Base-by-base conservation (phyloP, 768 basidiomycete species). In the Tephrocybe sp. region DNA sequence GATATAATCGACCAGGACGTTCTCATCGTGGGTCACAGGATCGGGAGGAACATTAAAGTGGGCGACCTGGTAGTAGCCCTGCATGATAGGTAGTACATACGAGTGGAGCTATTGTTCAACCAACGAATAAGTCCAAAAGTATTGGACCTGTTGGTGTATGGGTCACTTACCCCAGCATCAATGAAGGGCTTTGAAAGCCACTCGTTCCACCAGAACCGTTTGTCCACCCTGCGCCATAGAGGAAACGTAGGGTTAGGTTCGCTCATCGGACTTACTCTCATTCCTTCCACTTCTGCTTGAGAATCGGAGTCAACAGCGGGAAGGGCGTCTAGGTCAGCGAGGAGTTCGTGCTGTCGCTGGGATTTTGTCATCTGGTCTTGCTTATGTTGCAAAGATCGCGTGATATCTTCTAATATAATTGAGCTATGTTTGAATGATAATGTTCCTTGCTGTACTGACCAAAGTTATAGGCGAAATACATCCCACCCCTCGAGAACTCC, bases 151-250 rank as follows among this genome's bases (percentile, higher is more conserved):
- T 44, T n/a, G 7, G 36, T 13, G 24, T 45, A 30, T 15, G 27
- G 13, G n/a, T n/a, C n/a, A 68, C 80, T 50, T 69, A 93, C 92
- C 18, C 94, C 93, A 37, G 86, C 86, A 53, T 98, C 92, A 31
- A 92, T 73, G 56, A 99, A 87, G 2, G 90, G 86, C 56, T 87
- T 87, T 22, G 82, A 77, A 49, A 98, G 76, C 77, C 83, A 84
- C 59, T 93, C 90, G 61, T 98, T 99, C 92, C 94, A 98, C 89
- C 94, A 98, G 65, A 92, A 98, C 35, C 89, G 86, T 39, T 79
- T 78, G 58, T 98, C 92, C 1, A 93, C 90, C 11, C 93, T 76
- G 22, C 93, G 79, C 94, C 96, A 98, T 3, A 98, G 76, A 0
- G 97, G 95, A 12, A 95, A 75, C 0, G 82, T 83, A 0, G 86